These are phyloP conservation scores for Geotrichum candidum DNA, from an alignment of 1,139 yeast species.

Conservation along the genomic window DNA sequence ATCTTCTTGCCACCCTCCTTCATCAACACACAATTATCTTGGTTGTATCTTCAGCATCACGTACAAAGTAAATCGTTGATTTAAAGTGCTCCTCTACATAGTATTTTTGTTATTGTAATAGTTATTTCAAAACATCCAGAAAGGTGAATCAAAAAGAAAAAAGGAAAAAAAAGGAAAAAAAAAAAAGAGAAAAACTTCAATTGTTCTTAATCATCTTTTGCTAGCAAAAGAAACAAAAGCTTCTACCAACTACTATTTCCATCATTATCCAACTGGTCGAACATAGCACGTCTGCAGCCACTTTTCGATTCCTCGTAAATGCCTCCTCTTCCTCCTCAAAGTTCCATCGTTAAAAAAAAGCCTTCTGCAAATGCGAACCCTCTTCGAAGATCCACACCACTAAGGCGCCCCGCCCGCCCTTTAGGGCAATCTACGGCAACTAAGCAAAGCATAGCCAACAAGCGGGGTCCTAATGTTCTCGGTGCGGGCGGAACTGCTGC, in stretches of 20 bases:
- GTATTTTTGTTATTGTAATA: not conserved
- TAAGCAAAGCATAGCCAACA: slow-evolving; percentile 4
- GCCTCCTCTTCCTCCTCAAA: slow-evolving; percentile 15
- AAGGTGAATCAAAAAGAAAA: not conserved
- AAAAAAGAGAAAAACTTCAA: not conserved
- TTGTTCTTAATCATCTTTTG: not conserved
- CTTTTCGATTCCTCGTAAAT: slow-evolving; percentile 5
- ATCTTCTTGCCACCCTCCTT: not conserved
- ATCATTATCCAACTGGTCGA: not conserved
- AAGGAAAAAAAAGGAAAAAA: not conserved
- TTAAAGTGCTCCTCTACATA: not conserved
- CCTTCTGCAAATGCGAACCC: slow-evolving; percentile 15
- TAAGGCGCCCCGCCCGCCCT: slow-evolving; percentile 3
- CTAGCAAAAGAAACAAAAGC: not conserved
- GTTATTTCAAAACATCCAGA: not conserved
- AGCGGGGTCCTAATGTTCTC: slow-evolving; percentile 11
- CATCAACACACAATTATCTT: not conserved
- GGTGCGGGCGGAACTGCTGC: slow-evolving; percentile 16
- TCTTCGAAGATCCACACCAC: slow-evolving; percentile 13
- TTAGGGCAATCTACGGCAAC: slow-evolving; percentile 1
- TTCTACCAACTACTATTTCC: not conserved
- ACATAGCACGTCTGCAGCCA: not conserved
- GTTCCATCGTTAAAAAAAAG: slow-evolving; percentile 9
- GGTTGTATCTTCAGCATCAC: not conserved
- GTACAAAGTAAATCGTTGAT: not conserved